Evolutionary conservation across 1,284 basidiomycete genomes (phyloP), one percentile per base, ranked within the genome.

Genomic region (Microbotryum intermedium): DNA sequence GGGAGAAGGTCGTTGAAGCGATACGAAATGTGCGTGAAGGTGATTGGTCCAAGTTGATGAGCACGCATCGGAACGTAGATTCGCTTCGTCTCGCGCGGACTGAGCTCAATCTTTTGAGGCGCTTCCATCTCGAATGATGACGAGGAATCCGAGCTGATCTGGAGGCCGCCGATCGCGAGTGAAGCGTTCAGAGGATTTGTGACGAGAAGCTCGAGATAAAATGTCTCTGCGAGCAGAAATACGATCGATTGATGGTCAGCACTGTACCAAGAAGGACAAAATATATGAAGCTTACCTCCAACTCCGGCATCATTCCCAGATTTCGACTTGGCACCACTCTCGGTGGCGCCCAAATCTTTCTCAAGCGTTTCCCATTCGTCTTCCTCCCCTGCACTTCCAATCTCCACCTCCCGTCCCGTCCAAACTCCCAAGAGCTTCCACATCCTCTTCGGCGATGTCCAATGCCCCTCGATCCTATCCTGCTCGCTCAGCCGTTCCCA

Each of bases 131-230:
- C 62, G n/a, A 72, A 47, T 5, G 55, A 48, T 8, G 60, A 47
- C 2, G 48, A 57, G 23, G 18, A 28, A 57, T 62, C 49, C 28
- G 50, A 44, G 42, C 57, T 48, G 43, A 62, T 52, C 34, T 63
- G 60, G 23, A 74, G 53, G 23, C 60, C 62, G 8, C 64, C 64
- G 43, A 73, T 54, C 6, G 67, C 64, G 8, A 77, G 51, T 6
- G 73, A 64, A 6, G 74, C 66, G 52, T 75, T 75, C 42, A 80
- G 73, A 7, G 77, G 78, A 61, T 80, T 80, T 4, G 52, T 64
- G 16, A 76, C 75, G 6, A 68, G 56, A 4, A 80, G 64, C 34
- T 77, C 75, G 28, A 79, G 70, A 48, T 64, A 64, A 51, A 79
- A 75, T 0, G 70, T 60, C 55, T 79, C 76, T 73, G 55, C 25